These are phyloP conservation scores for Delonix regia DNA, from an alignment of 306 rosid species.

Conservation along the genomic window DNA sequence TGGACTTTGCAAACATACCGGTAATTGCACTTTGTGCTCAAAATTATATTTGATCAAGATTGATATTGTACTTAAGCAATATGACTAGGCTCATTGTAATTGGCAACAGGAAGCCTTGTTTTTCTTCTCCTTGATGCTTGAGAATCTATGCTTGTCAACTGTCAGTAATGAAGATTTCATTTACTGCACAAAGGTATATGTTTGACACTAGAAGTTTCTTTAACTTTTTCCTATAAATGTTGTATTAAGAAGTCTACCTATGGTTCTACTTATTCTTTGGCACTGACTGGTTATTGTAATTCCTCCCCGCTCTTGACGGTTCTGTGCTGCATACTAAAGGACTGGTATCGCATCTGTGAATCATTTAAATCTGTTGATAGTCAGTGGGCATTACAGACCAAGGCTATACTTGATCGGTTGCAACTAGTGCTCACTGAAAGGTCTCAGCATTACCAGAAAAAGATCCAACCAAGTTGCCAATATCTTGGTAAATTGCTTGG, in stretches of 20 bases:
- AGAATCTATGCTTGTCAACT: slow-evolving; percentile 36
- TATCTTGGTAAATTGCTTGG: slow-evolving; percentile 43
- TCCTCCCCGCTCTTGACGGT: slow-evolving; percentile 5
- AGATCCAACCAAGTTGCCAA: slow-evolving; percentile 37
- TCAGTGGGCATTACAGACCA: slow-evolving; percentile 44
- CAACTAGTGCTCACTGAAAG: slow-evolving; percentile 44
- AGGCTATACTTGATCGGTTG: slow-evolving; percentile 41
- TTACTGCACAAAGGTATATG: slow-evolving; percentile 46
- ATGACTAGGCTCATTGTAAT: not conserved
- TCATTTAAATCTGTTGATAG: slow-evolving; percentile 32
- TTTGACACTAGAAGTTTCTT: not conserved
- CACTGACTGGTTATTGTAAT: slow-evolving; percentile 19
- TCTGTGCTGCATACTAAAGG: slow-evolving; percentile 28
- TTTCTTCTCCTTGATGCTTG: slow-evolving; percentile 45
- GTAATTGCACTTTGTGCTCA: slow-evolving; percentile 26
- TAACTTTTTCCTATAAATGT: not conserved
- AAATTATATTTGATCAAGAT: not conserved
- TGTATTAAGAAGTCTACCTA: not conserved
- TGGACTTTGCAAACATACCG: slow-evolving; percentile 24
- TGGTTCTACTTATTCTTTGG: slow-evolving; percentile 4
- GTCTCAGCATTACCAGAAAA: slow-evolving; percentile 39
- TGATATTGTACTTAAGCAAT: not conserved
- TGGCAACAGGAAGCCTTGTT: slow-evolving; percentile 42
- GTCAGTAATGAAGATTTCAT: slow-evolving; percentile 44
- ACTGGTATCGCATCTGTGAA: slow-evolving; percentile 40